Evolutionary conservation across 1,284 basidiomycete species (phyloP), one percentile per base, ranked within the genome.

Genomic region (Malassezia yamatoensis): DNA sequence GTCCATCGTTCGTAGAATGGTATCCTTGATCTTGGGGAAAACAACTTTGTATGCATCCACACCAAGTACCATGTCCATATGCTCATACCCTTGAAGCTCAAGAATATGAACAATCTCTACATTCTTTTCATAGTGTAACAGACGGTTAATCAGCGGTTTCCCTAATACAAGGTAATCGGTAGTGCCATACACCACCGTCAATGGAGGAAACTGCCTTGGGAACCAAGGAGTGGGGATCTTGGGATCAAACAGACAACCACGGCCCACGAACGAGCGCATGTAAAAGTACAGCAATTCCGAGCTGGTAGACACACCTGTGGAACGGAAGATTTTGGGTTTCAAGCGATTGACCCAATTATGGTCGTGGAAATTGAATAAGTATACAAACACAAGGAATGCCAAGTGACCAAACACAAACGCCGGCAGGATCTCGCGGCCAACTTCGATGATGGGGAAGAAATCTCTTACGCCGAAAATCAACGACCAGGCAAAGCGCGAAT

Each of bases 201-300:
- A 67, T n/a, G 70, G 70, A 5, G 72, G 72, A 65, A 74, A 74
- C 38, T 54, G 46, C 12, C 48, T 24, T 1, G 68, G 65, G 66
- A 74, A 74, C 72, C 72, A 74, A 16, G 71, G 71, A 40, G 65
- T 58, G 6, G 53, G 54, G 41, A 70, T 60, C 38, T 64, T 63
- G 3, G 72, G 70, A 53, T 74, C 69, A 47, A 74, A 74, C 58
- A 74, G 67, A 59, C 72, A 74, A n/a, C 70, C 72, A 32, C 70
- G 68, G 49, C 65, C 63, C 10, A 63, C 62, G 57, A 72, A 74
- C 38, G 60, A 62, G 15, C 62, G 61, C 66, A 74, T 72, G 66
- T 72, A 74, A 61, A 64, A 74, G 64, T 74, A 72, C 50, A 74
- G 65, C 34, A 74, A 59, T 58, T 74, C 72, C 24, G 64, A 65